These are phyloP conservation scores for Yamadazyma spencermartinsiae DNA, from an alignment of 1,139 yeast species.

Conservation along the genomic window DNA sequence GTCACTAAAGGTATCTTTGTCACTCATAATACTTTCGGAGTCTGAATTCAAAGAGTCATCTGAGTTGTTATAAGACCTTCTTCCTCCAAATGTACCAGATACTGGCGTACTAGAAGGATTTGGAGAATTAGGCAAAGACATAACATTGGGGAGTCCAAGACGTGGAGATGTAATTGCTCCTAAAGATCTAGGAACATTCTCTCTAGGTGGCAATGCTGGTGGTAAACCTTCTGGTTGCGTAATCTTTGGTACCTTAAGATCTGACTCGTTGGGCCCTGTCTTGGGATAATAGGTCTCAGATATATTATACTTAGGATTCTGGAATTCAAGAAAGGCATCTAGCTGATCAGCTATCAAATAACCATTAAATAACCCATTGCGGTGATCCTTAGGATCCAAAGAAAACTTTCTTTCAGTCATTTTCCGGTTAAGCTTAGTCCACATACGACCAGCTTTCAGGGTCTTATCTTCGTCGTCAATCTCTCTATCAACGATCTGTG, in stretches of 20 bases:
- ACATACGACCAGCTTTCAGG: conserved; percentile 21
- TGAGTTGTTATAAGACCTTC: background rate
- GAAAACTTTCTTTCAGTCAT: conserved; percentile 25
- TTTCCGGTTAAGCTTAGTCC: conserved; percentile 28
- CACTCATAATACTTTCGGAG: conserved; percentile 15
- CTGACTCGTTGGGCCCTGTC: conserved; percentile 21
- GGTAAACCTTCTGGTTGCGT: conserved; percentile 8
- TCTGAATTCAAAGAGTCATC: conserved; percentile 12
- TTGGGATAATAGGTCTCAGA: conserved; percentile 35
- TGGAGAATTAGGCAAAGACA: conserved; percentile 17
- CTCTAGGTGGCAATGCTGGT: conserved; percentile 36
- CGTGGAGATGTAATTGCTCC: conserved; percentile 12
- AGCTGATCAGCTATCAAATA: conserved; percentile 36
- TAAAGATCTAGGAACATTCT: conserved; percentile 20
- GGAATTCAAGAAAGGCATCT: conserved; percentile 29
- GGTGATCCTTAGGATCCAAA: conserved; percentile 28
- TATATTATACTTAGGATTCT: conserved; percentile 27
- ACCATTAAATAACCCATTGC: conserved; percentile 35
- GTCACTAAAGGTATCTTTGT: conserved; percentile 11
- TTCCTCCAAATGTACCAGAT: conserved; percentile 4
- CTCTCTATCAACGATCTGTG: conserved; percentile 31
- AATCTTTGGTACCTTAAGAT: conserved; percentile 12
- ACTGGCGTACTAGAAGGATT: conserved; percentile 6
- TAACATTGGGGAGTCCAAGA: conserved; percentile 9
- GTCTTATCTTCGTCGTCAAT: conserved; percentile 32